phyloP scores from a whole-genome alignment of 257 asterid species.

The Solanum sejunctum region DNA sequence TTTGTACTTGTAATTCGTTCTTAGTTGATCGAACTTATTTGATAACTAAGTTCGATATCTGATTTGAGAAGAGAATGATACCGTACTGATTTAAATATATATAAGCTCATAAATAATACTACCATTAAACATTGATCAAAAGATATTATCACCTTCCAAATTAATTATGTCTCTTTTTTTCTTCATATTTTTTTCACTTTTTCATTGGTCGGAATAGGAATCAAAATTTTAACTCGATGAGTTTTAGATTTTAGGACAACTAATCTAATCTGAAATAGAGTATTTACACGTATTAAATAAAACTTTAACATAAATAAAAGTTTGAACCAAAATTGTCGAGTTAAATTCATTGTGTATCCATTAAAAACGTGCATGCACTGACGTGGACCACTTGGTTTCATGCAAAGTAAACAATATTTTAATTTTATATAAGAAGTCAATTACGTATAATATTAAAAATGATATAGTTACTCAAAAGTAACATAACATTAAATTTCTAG shows the following conservation, averaged over 20 bases:
- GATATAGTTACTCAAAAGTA: neutral
- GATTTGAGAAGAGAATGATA: no score
- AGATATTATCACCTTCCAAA: neutral
- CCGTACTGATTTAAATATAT: no score
- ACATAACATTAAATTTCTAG: neutral
- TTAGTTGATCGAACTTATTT: no score
- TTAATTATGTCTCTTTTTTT: neutral
- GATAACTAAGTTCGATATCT: no score
- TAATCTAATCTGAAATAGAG: neutral
- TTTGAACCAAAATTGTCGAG: neutral
- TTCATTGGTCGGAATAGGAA: neutral
- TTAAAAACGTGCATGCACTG: neutral
- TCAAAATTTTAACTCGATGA: neutral
- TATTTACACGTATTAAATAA: neutral
- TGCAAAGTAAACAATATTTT: neutral
- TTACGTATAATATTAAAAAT: no score
- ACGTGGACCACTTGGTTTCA: neutral
- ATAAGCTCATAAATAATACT: neutral
- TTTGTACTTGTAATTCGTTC: no score
- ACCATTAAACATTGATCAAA: neutral
- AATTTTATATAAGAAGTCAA: no score
- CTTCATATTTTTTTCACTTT: neutral
- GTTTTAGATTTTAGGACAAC: neutral
- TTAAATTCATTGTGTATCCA: neutral
- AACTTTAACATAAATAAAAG: neutral